Evolutionary conservation across 306 rosid species (phyloP).

Genomic region (Ammopiptanthus mongolicus): DNA sequence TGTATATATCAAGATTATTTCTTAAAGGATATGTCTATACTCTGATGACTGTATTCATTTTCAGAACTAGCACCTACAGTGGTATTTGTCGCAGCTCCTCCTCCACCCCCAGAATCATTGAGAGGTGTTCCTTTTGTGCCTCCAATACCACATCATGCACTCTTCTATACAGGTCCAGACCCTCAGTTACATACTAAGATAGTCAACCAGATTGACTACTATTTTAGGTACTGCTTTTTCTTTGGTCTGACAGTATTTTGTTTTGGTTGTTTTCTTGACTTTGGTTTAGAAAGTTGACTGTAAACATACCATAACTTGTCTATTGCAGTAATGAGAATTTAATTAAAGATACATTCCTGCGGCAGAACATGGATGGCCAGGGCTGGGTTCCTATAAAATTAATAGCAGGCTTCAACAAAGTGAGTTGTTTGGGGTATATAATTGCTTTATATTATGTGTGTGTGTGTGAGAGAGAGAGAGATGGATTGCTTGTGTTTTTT

Average conservation of each 20-base stretch:
- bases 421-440: slow-evolving; percentile 39
- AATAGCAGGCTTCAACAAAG: slow-evolving; percentile 76
- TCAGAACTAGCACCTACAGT: slow-evolving; percentile 48
- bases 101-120: slow-evolving; percentile 42
- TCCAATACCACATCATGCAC: slow-evolving; percentile 40
- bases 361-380: slow-evolving; percentile 79
- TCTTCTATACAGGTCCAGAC: slow-evolving; percentile 44
- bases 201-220: slow-evolving; percentile 74
- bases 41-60: slow-evolving; percentile 26
- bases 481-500: slow-evolving; percentile 12
- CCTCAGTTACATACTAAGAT: slow-evolving; percentile 58
- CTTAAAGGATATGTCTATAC: not conserved
- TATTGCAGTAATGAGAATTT: slow-evolving; percentile 75
- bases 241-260: not conserved
- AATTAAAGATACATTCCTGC: slow-evolving; percentile 68
- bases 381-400: slow-evolving; percentile 80
- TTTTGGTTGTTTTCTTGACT: not conserved
- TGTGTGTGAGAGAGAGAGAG: not conserved
- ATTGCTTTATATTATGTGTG: not conserved
- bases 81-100: slow-evolving; percentile 42
- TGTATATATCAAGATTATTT: not conserved
- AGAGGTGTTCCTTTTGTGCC: slow-evolving; percentile 51
- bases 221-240: slow-evolving; percentile 66
- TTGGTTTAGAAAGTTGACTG: slow-evolving; percentile 25
- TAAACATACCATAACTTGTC: slow-evolving; percentile 8